Evolutionary conservation across 345 rosid species (phyloP), one percentile per base, ranked within the genome.

Genomic region (Eucalyptus erythrocorys): DNA sequence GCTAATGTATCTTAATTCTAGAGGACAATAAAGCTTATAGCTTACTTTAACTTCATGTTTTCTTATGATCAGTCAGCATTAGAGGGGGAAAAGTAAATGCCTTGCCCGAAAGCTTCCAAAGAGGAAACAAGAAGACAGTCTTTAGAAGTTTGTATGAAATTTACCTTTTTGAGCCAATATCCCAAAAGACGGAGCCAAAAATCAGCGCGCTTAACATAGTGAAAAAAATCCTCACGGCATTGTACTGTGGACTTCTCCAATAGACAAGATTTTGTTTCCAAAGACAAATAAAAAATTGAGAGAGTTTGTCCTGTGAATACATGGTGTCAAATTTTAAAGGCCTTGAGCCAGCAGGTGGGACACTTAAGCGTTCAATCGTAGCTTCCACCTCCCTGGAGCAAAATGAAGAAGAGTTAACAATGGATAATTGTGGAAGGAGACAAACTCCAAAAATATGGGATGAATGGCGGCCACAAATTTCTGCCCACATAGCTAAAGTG

Each of bases 191-290:
- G 2, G 99, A 91, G 91, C 98, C 99, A 48, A 96, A 89, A 76
- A 97, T 94, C 84, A 95, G 16, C 19, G 98, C 99, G 80, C 94
- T 94, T 15, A 91, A 12, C 2, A 88, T 59, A 21, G 99, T 96
- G 90, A 95, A 97, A 76, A 89, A 47, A 89, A 97, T 22, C 76
- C 98, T 94, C 90, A 95, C 95, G 6, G 94, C 93, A 89, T 96
- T 97, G 91, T 97, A 97, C 61, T 90, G 95, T 66, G 99, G 99
- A 89, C 98, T 96, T 93, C 99, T 97, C 98, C 99, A 97, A 66
- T 96, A 97, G 47, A 96, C 96, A 90, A 96, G 96, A 91, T 94
- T 94, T 93, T 96, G 96, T 93, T 97, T 97, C 96, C 96, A 92
- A 86, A 96, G 90, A 90, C 98, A 95, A 88, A 93, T 93, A 53